phyloP scores from a whole-genome alignment of 2,329 filamentous ascomycete genomes.

The Trichophyton verrucosum region DNA sequence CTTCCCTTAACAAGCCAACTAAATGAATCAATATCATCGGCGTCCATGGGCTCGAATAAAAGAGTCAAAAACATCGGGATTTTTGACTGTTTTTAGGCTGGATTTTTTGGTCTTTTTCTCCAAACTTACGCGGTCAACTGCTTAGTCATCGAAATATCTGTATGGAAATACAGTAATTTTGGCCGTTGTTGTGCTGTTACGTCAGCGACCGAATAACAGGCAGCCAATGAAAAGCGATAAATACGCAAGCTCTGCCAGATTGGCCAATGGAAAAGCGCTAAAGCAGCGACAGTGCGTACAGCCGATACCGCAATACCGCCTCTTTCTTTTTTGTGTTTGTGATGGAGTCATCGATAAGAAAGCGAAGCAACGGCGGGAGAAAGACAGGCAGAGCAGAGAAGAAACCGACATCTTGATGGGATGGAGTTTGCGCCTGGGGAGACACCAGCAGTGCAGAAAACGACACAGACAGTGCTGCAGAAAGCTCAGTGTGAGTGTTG shows the following conservation, averaged over 20 bases:
- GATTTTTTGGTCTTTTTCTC: no score
- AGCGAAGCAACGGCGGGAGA: not conserved
- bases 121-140: not conserved
- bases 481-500: not conserved
- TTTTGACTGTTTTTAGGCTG: no score
- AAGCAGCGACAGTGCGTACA: not conserved
- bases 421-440: not conserved
- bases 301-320: not conserved
- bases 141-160: not conserved
- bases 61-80: no score
- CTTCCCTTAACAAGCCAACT: no score
- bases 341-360: conserved; percentile 1
- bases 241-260: not conserved
- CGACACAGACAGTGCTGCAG: not conserved
- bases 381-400: not conserved
- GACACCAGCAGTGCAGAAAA: not conserved
- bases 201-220: not conserved
- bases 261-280: not conserved
- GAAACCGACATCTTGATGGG: not conserved
- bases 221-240: not conserved
- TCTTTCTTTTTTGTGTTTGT: not conserved
- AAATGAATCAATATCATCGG: no score
- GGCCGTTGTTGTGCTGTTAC: conserved; percentile 2
- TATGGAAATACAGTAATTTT: not conserved
- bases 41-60: no score